phyloP scores from a whole-genome alignment of 768 basidiomycete species.

The Rhizopogon vulgaris region DNA sequence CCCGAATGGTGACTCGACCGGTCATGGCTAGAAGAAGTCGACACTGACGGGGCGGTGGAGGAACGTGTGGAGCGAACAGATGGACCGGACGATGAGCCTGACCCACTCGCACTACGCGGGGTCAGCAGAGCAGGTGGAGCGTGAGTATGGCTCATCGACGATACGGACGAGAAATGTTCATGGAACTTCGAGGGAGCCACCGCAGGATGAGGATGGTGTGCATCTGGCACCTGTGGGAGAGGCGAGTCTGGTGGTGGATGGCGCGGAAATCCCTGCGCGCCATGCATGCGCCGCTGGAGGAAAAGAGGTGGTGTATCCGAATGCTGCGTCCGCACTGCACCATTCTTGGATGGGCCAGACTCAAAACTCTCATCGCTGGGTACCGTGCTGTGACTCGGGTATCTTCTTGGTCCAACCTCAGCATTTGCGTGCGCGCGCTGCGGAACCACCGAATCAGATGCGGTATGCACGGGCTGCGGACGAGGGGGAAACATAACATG shows the following conservation, averaged over 20 bases:
- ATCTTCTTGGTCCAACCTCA: background rate
- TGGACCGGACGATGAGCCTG: constrained; percentile 23
- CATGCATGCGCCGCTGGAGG: constrained; percentile 22
- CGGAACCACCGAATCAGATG: background rate
- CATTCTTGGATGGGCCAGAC: constrained; percentile 4
- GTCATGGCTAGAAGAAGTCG: constrained; percentile 3
- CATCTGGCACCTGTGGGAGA: constrained; percentile 18
- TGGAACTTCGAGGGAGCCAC: constrained; percentile 23
- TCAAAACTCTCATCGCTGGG: background rate
- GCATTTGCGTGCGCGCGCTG: constrained; percentile 3
- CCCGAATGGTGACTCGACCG: constrained; percentile 7
- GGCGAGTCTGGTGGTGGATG: constrained; percentile 23
- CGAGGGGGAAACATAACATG: constrained; percentile 16
- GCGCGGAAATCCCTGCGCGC: constrained; percentile 18
- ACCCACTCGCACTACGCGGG: constrained; percentile 16
- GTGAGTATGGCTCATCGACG: constrained; percentile 13
- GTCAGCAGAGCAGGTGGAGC: constrained; percentile 11
- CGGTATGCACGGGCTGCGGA: background rate
- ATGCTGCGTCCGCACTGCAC: constrained; percentile 10
- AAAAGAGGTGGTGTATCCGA: constrained; percentile 18
- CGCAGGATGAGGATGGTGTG: constrained; percentile 9
- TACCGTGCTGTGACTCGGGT: background rate
- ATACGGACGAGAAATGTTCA: constrained; percentile 26
- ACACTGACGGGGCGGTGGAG: constrained; percentile 14
- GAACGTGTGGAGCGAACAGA: constrained; percentile 22